Evolutionary conservation across 441 rosid species (phyloP).

Genomic region (Breynia disticha): DNA sequence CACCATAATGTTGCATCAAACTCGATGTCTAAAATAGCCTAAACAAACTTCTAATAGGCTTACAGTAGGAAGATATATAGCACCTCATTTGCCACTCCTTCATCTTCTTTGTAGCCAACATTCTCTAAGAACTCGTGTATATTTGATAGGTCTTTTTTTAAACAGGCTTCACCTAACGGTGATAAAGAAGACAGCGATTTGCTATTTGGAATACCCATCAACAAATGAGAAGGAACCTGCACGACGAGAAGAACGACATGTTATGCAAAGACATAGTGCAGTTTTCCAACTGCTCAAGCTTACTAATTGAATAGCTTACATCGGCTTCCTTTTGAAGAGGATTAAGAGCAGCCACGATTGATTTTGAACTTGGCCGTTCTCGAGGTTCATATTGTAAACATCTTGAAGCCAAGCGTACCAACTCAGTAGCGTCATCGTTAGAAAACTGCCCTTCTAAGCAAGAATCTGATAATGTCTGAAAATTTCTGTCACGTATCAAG

Average conservation of each 20-base stretch:
- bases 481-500: slow-evolving; percentile 78
- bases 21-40: no score
- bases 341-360: slow-evolving; percentile 56
- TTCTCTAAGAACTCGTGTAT: slow-evolving; percentile 68
- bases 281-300: no score
- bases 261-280: not conserved
- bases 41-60: no score
- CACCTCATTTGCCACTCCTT: slow-evolving; percentile 82
- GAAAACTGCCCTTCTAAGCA: slow-evolving; percentile 87
- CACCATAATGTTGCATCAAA: no score
- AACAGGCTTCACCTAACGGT: slow-evolving; percentile 82
- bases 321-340: slow-evolving; percentile 85
- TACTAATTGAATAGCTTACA: slow-evolving; percentile 26
- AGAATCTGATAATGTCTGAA: slow-evolving; percentile 79
- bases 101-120: slow-evolving; percentile 76
- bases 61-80: no score
- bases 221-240: slow-evolving; percentile 75
- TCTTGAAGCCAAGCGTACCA: slow-evolving; percentile 81
- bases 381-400: slow-evolving; percentile 89
- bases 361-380: slow-evolving; percentile 76
- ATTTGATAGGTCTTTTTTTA: slow-evolving; percentile 64
- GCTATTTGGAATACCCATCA: slow-evolving; percentile 72
- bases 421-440: slow-evolving; percentile 73
- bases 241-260: not conserved
- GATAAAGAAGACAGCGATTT: slow-evolving; percentile 43